Evolutionary conservation across 495 filamentous ascomycete species (phyloP), one percentile per base, ranked within the genome.

Genomic region (Penicilliopsis zonata): DNA sequence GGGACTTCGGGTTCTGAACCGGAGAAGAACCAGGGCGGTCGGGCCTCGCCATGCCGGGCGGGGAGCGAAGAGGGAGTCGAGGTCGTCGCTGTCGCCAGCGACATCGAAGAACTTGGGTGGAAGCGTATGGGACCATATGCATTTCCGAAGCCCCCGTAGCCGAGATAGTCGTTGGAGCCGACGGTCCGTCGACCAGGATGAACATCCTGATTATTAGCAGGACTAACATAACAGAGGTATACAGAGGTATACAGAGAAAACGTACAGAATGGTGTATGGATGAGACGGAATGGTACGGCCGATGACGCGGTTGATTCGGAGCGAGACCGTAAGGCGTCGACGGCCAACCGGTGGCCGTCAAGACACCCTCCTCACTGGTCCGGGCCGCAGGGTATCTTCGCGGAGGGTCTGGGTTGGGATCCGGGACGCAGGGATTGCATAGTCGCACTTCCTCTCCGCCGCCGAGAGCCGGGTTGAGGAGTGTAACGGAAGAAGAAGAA

Each of bases 351-450:
- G n/a, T n/a, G 12, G 37, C 12, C 12, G 28, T 24, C 6, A 36
- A 34, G 9, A 22, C 37, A 2, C 31, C 34, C 17, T 53, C 51
- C 18, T 45, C 49, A 18, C 38, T 33, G 14, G 44, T 25, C 17
- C 52, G 50, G 17, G 53, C 28, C 22, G 47, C 29, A 9, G 35
- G 31, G 31, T 53, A 64, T 9, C 46, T 46, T 18, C 48, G 43
- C 2, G 57, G 59, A 5, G 82, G 86, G 18, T 76, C 69, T 10
- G 70, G 80, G 42, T 90, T 92, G 2, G 86, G 86, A 55, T 94
- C 86, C 16, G 86, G 86, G 13, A 94, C 86, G 47, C 86, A 95
- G 1, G 86, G 86, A 47, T 95, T 93, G 65, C 86, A 95, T 8
- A 95, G 75, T 31, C 86, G 72, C 23, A 95, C 86, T 57, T 84